Base-by-base conservation (phyloP, 164 flowering plant genomes). In the Vitis cinerea region DNA sequence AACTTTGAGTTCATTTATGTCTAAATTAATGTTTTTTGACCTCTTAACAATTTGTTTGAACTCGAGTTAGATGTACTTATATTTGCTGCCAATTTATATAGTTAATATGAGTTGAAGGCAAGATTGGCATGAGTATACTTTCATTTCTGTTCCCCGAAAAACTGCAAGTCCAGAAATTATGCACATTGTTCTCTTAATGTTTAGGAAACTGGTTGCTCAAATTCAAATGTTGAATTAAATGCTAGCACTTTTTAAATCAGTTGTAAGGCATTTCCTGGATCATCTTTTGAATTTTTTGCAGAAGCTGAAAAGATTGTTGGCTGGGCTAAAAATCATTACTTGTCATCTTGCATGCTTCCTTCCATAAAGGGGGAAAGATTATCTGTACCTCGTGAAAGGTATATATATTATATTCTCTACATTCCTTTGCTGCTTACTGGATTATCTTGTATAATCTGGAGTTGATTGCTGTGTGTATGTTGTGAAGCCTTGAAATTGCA, bases 301-400 rank as follows among this genome's bases (percentile, higher is more conserved):
- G 99, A 92, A 83, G 97, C 99, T 69, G 97, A 96, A 80, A 94
- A 89, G 75, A 83, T 96, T 69, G 86, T 93, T 76, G 98, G 99
- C 4, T 96, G 98, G 99, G 97, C 99, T 23, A 92, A 83, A 78
- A 96, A 88, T 82, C 90, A 92, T 78, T 87, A 89, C 83, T 80
- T 96, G 57, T 85, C 94, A 9, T 70, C 86, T 17, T 92, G 96
- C 62, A 30, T 70, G 59, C 78, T 78, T 72, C 98, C 97, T 56
- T 81, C 72, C 15, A 73, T 92, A 48, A 92, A 85, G 73, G 88
- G 87, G 68, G 97, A 86, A 16, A 78, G 86, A 73, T 72, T 96
- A 59, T 74, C 65, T 65, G 48, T 96, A 49, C 97, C 99, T 55
- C 86, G 81, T 59, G 87, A 88, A 81, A 93, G 99, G 99, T 96